Conservation (phyloP, 768 basidiomycete species). For the Chalciporus piperatus region DNA sequence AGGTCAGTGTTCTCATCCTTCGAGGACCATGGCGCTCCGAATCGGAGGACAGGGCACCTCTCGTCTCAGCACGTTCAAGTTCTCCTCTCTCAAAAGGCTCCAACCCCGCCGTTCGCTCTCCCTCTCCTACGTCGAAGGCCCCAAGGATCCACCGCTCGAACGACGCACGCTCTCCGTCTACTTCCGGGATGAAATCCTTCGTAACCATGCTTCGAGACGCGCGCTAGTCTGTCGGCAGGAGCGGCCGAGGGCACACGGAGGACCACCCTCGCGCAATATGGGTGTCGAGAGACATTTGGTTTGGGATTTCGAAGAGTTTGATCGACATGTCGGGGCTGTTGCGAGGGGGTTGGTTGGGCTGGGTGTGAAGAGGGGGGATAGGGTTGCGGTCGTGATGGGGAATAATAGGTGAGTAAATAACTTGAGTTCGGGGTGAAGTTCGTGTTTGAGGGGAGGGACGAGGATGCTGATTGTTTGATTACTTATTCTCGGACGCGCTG, state of each 20-base stretch:
- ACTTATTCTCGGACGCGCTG: neutral
- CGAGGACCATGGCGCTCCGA: slow-evolving; percentile 3
- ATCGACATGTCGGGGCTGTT: slow-evolving; percentile 60
- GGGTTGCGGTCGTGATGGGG: slow-evolving; percentile 81
- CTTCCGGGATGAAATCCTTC: slow-evolving; percentile 57
- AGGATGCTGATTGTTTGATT: too few species aligned
- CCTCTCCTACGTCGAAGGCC: slow-evolving; percentile 56
- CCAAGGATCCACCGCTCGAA: slow-evolving; percentile 53
- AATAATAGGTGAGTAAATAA: slow-evolving; percentile 75
- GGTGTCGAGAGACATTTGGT: slow-evolving; percentile 50
- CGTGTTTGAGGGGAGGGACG: neutral
- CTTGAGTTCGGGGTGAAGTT: neutral
- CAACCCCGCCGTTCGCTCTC: slow-evolving; percentile 32
- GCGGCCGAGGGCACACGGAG: slow-evolving; percentile 53
- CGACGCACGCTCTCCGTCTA: slow-evolving; percentile 57
- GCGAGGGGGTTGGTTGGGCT: slow-evolving; percentile 66
- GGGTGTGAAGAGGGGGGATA: slow-evolving; percentile 72
- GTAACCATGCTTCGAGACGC: slow-evolving; percentile 45
- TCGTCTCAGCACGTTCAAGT: neutral
- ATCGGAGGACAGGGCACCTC: neutral
- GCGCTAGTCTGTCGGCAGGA: slow-evolving; percentile 69
- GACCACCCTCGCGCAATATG: slow-evolving; percentile 53
- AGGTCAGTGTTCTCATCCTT: neutral
- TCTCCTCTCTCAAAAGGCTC: slow-evolving; percentile 3
- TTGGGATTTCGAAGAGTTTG: slow-evolving; percentile 75